Evolutionary conservation across 75 land plant species (phyloP), one percentile per base, ranked within the genome.

Genomic region (Pinus tabuliformis): DNA sequence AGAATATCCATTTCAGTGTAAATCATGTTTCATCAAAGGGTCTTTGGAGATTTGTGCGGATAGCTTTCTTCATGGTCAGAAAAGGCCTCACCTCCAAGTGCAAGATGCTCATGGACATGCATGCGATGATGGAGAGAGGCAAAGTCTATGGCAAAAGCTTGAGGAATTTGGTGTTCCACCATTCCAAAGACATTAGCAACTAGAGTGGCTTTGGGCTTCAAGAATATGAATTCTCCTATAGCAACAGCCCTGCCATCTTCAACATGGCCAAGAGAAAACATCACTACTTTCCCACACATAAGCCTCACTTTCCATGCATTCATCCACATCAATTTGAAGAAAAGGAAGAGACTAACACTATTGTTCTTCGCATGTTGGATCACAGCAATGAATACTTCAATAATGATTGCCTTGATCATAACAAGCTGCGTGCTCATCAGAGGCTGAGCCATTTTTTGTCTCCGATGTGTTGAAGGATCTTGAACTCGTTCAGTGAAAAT

Each of bases 211-310:
- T 56, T 59, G 73, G 78, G 62, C 82, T 83, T n/a, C 42, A 74
- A 7, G 89, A 87, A 57, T 87, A 87, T 72, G 89, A 87, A 74
- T 87, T 87, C 78, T 84, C 86, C 63, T 87, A 83, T 75, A 87
- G 79, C 74, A 81, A 73, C 78, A 84, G 76, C 79, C 89, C 89
- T 22, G 49, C 70, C 17, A 52, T 36, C 71, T 30, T 77, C 66
- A 79, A 62, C 64, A 14, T 58, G 3, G 39, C 33, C 6, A 73
- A 39, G 24, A 78, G 80, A 59, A 71, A 75, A 45, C 52, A 45
- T 45, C 52, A 45, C 52, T 45, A 45, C 8, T 30, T 72, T 59
- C 71, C 37, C 13, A 18, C 42, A 7, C 71, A 68, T 17, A 42
- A 39, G n/a, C 70, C 75, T 4, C 81, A 70, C 33, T 70, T 71